Conservation (phyloP, 371 early-diverging fungal genomes). For the Rhizomucor pusillus region DNA sequence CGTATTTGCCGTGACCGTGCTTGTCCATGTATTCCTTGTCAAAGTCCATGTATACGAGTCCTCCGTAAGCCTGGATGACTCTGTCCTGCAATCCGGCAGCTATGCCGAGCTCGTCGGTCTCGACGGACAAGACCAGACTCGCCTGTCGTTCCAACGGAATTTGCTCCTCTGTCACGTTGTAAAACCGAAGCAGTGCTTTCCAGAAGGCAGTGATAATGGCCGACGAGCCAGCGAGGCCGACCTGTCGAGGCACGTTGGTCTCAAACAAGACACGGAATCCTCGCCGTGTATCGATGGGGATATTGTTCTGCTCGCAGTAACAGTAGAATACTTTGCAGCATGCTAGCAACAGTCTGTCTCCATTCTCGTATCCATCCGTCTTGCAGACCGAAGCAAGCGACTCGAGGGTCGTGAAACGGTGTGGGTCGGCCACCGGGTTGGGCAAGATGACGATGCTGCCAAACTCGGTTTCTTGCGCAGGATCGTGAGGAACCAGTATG, state of each 20-base stretch:
- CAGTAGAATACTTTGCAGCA: slow-evolving; percentile 59
- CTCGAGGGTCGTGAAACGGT: slow-evolving; percentile 36
- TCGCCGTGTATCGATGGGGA: slow-evolving; percentile 34
- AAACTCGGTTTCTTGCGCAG: slow-evolving; percentile 24
- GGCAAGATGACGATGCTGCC: slow-evolving; percentile 38
- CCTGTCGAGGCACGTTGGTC: slow-evolving; percentile 72
- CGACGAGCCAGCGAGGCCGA: slow-evolving; percentile 72
- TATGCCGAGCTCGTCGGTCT: slow-evolving; percentile 62
- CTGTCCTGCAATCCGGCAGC: slow-evolving; percentile 70
- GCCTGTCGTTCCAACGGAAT: slow-evolving; percentile 58
- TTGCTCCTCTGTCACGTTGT: slow-evolving; percentile 30
- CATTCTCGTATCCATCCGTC: slow-evolving; percentile 62
- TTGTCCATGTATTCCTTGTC: slow-evolving; percentile 47
- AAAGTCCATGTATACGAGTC: slow-evolving; percentile 73
- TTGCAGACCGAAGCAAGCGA: slow-evolving; percentile 33
- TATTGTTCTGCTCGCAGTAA: slow-evolving; percentile 37
- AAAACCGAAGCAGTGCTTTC: slow-evolving; percentile 49
- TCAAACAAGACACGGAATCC: slow-evolving; percentile 57
- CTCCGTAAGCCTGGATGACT: slow-evolving; percentile 66
- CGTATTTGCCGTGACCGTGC: slow-evolving; percentile 60
- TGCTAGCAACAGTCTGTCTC: slow-evolving; percentile 56
- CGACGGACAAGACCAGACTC: slow-evolving; percentile 58
- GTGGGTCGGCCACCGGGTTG: slow-evolving; percentile 46
- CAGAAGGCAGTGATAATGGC: slow-evolving; percentile 64
- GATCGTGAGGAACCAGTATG: slow-evolving; percentile 43